Percentiles rank a stretch among this genome's conserved stretches.
These are phyloP conservation scores for Syzygium grande DNA, from an alignment of 345 rosid species.

Conservation along the genomic window DNA sequence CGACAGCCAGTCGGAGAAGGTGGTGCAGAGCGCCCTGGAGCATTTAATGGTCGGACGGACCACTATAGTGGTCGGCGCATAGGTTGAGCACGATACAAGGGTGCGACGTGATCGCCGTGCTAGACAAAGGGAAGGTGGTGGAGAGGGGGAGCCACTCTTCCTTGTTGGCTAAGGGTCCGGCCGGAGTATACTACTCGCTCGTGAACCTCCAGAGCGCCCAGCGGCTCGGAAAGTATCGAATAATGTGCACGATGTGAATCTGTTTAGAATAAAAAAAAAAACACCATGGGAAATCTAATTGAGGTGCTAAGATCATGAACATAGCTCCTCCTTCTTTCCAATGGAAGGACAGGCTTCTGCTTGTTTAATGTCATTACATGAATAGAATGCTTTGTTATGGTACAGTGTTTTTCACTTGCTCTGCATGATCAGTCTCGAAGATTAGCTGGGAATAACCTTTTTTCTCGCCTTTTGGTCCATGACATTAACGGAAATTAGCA, in stretches of 20 bases:
- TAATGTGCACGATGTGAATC: background rate
- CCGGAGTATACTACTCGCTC: slow-evolving; percentile 51
- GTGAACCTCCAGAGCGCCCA: slow-evolving; percentile 32
- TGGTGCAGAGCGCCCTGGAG: slow-evolving; percentile 58
- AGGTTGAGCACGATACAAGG: slow-evolving; percentile 51
- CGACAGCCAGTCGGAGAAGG: slow-evolving; percentile 59
- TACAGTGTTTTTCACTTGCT: background rate
- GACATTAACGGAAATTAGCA: too few relatives aligned
- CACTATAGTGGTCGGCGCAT: slow-evolving; percentile 63
- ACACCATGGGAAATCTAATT: background rate
- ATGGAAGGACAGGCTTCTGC: background rate
- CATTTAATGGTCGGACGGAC: slow-evolving; percentile 63
- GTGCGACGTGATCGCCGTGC: slow-evolving; percentile 47
- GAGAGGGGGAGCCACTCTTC: slow-evolving; percentile 59
- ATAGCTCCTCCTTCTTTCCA: background rate
- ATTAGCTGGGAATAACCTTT: background rate
- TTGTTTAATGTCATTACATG: background rate
- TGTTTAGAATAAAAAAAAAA: background rate
- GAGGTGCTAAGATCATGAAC: background rate
- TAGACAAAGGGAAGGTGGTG: slow-evolving; percentile 50
- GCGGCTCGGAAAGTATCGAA: background rate
- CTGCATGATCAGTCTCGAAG: background rate
- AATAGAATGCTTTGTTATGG: background rate
- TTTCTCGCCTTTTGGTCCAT: background rate
- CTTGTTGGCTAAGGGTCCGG: slow-evolving; percentile 38